A percentile compares a stretch with the other conserved stretches of the same genome.
phyloP scores from a whole-genome alignment of 768 basidiomycete genomes.

The Gloeostereum incarnatum region DNA sequence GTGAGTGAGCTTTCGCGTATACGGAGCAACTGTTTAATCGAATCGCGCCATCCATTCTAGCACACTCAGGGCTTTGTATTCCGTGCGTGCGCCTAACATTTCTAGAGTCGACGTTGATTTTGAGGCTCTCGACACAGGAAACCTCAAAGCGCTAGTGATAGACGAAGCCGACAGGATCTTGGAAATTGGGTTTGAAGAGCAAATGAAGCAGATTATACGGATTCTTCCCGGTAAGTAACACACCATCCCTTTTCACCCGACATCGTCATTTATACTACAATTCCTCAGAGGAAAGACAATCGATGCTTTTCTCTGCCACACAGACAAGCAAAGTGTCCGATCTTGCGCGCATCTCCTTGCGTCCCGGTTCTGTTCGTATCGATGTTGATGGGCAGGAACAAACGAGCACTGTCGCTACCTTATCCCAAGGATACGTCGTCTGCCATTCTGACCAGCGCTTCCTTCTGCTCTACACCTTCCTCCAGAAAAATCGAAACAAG shows the following conservation, averaged over 20 bases:
- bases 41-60: conserved; percentile 41
- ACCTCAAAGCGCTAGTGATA: conserved; percentile 90
- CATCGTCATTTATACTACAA: too few species aligned
- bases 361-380: conserved; percentile 88
- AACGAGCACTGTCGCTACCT: conserved; percentile 86
- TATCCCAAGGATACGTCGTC: conserved; percentile 96
- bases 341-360: conserved; percentile 92
- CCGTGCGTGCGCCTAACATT: too few species aligned
- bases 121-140: too few species aligned
- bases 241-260: not conserved
- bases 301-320: conserved; percentile 98
- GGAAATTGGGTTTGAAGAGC: conserved; percentile 98
- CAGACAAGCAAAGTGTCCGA: conserved; percentile 98
- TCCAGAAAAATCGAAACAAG: conserved; percentile 95
- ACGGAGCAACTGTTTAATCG: not conserved
- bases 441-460: conserved; percentile 96
- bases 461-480: conserved; percentile 94
- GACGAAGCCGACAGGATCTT: conserved; percentile 97
- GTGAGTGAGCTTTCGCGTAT: conserved; percentile 31
- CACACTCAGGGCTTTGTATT: conserved; percentile 97
- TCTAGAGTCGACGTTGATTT: too few species aligned
- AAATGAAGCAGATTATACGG: conserved; percentile 95
- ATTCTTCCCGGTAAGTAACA: conserved; percentile 83
- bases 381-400: conserved; percentile 87
- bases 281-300: conserved; percentile 85